phyloP scores from a whole-genome alignment of 768 basidiomycete species.

The Tulasnella calospora region DNA sequence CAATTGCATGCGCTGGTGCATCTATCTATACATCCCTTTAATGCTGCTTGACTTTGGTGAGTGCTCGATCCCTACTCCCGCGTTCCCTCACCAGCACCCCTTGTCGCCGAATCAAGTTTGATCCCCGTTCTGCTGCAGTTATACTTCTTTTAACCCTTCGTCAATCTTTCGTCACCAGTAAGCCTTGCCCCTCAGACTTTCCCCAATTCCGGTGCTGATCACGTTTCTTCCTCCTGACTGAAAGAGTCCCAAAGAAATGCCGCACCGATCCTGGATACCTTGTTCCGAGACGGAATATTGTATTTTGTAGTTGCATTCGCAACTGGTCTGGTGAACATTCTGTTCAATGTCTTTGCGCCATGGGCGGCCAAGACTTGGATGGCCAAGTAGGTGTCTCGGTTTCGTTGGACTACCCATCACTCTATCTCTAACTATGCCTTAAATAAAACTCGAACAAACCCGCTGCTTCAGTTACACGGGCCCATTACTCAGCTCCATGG shows the following conservation, averaged over 20 bases:
- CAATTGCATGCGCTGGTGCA: neutral
- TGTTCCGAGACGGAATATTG: neutral
- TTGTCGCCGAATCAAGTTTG: neutral
- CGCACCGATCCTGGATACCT: neutral
- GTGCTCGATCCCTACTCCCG: neutral
- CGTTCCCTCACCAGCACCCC: neutral
- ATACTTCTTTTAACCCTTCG: neutral
- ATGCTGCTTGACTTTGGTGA: neutral
- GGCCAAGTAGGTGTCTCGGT: neutral
- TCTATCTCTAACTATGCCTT: neutral
- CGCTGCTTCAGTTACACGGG: neutral
- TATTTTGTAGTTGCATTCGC: neutral
- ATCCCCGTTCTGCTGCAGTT: neutral
- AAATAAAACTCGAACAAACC: neutral
- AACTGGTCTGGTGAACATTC: neutral
- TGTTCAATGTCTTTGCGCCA: neutral
- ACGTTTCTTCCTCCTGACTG: neutral
- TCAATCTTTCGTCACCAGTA: neutral
- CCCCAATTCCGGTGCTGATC: no score
- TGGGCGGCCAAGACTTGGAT: neutral
- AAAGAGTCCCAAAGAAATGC: neutral
- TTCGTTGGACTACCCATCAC: neutral
- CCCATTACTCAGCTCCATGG: conserved; percentile 8
- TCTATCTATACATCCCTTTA: neutral
- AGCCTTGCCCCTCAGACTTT: neutral